Evolutionary conservation across 495 filamentous ascomycete genomes (phyloP).

Genomic region (Lindgomyces ingoldianus): DNA sequence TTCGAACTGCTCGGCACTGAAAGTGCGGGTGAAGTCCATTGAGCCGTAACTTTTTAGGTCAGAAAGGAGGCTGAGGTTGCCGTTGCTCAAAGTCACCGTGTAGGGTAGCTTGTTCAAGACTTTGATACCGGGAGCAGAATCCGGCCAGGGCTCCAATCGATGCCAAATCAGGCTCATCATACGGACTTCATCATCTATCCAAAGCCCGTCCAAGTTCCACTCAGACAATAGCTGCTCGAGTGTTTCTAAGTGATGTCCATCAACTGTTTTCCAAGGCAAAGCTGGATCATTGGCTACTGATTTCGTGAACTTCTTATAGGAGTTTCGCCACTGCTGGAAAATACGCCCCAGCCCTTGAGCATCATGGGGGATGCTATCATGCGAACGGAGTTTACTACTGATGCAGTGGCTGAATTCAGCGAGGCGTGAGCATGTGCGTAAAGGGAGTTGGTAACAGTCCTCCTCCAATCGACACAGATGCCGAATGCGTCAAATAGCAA

Average conservation of each 20-base stretch:
- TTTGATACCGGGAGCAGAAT: conserved; percentile 59
- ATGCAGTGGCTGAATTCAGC: conserved; percentile 47
- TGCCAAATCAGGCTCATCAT: conserved; percentile 69
- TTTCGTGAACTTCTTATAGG: conserved; percentile 63
- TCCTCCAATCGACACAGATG: conserved; percentile 74
- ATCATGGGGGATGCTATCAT: conserved; percentile 54
- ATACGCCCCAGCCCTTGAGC: conserved; percentile 57
- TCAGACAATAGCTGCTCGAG: conserved; percentile 58
- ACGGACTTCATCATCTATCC: conserved; percentile 58
- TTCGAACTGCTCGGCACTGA: conserved; percentile 68
- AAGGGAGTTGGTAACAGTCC: conserved; percentile 58
- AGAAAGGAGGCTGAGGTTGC: conserved; percentile 65
- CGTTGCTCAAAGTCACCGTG: conserved; percentile 72
- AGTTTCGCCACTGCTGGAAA: conserved; percentile 70
- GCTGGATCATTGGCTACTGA: conserved; percentile 49
- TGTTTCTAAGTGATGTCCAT: conserved; percentile 67
- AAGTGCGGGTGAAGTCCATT: conserved; percentile 62
- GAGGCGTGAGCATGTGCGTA: conserved; percentile 43
- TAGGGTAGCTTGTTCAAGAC: conserved; percentile 54
- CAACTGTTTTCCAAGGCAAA: conserved; percentile 48
- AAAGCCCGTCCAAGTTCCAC: conserved; percentile 59
- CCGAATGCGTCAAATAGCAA: conserved; percentile 75
- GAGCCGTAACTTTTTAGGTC: conserved; percentile 60
- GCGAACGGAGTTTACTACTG: conserved; percentile 52
- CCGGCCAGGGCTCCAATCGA: conserved; percentile 66